Evolutionary conservation across 768 basidiomycete genomes (phyloP).

Genomic region (Rhodotorula taiwanensis): DNA sequence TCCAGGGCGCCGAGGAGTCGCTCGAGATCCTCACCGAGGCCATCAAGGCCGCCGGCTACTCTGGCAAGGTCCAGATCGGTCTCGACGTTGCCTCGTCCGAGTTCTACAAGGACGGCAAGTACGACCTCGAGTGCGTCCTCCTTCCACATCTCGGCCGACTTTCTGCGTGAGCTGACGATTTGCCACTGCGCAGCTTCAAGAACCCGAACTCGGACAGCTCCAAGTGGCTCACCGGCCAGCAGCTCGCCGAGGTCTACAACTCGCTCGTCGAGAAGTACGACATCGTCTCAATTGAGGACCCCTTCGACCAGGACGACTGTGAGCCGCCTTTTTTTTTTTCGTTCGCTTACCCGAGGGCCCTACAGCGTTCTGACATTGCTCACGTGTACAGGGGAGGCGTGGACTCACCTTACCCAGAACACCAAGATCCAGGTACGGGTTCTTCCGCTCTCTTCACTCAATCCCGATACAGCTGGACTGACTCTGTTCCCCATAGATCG

Average conservation of each 20-base stretch:
- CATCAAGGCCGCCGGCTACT: conserved; percentile 95
- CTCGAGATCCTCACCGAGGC: conserved; percentile 89
- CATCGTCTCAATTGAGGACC: conserved; percentile 85
- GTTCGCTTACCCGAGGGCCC: too few relatives aligned
- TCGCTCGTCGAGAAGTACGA: conserved; percentile 85
- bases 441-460: not conserved
- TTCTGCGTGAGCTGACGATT: conserved; percentile 5
- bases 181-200: conserved; percentile 58
- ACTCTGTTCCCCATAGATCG: conserved; percentile 41
- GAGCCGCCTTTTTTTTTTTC: too few relatives aligned
- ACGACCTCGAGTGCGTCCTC: conserved; percentile 65
- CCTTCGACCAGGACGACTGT: conserved; percentile 98
- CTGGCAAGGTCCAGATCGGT: conserved; percentile 97
- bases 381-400: conserved; percentile 75
- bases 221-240: conserved; percentile 87
- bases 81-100: conserved; percentile 92
- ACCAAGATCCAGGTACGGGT: conserved; percentile 59
- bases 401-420: conserved; percentile 78
- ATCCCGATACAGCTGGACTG: too few relatives aligned
- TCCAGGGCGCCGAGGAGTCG: conserved; percentile 91
- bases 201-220: conserved; percentile 97
- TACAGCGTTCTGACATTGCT: too few relatives aligned
- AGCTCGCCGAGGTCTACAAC: conserved; percentile 90
- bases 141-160: not conserved
- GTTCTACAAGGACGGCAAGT: conserved; percentile 99